Evolutionary conservation across 1,139 yeast genomes (phyloP), one percentile per base, ranked within the genome.

Genomic region (Candida tunisiensis): DNA sequence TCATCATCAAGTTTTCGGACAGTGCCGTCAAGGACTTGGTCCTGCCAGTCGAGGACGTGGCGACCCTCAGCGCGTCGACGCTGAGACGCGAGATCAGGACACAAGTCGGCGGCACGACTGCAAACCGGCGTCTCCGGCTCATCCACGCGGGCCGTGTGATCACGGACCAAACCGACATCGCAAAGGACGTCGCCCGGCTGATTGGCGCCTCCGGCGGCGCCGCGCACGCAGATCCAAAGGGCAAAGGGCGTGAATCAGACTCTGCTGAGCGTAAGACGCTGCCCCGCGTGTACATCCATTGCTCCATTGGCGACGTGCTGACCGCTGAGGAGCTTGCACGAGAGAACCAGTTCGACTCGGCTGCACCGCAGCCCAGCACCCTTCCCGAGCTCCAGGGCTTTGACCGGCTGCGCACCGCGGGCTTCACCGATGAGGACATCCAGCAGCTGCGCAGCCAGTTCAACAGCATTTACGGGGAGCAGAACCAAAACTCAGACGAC

Each of bases 371-470:
- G 15, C 51, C 54, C 27, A 44, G 59, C 5, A 62, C 74, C 1
- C 65, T 77, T 0, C 83, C 88, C 2, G 82, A 78, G 26, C 78
- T 78, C 5, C 66, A 75, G 8, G 95, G 95, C 3, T 80, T 83
- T 49, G 94, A 83, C 49, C 55, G 94, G 26, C 58, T 83, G 31
- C 60, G 85, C 17, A 69, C 69, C 24, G 88, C 85, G 28, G 95
- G 95, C 6, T 80, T 83, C 46, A 64, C 77, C 4, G 77, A 68
- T 25, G 75, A 69, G 30, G 95, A 83, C 40, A 69, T 83, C 16
- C 58, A 60, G 25, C 74, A 74, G 34, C 53, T 83, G 38, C 60
- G 95, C 34, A 57, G 65, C 26, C 94, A 82, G 47, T 83, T 83
- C 43, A 65, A 69, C 33, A 62, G 62, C 37, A 60, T 82, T 3